Conservation (phyloP, 805 yeast species). For the Candida peoriensis region DNA sequence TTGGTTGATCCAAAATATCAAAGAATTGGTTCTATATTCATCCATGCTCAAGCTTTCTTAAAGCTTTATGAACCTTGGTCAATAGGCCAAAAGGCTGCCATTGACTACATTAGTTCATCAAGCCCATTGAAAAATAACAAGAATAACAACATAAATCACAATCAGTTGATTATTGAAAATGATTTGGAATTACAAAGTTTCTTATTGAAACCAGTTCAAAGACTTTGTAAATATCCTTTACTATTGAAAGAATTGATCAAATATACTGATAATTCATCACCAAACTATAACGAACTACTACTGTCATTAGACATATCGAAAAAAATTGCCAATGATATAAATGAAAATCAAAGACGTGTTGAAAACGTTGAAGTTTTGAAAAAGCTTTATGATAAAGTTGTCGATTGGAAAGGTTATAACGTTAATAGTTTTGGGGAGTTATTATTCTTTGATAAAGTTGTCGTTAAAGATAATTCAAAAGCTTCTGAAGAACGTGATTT, state of each 20-base stretch:
- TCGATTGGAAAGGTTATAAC: conserved; percentile 90
- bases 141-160: too few relatives aligned
- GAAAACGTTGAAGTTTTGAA: conserved; percentile 74
- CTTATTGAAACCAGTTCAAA: conserved; percentile 89
- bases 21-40: conserved; percentile 83
- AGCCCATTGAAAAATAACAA: conserved; percentile 41
- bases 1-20: conserved; percentile 69
- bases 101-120: conserved; percentile 67
- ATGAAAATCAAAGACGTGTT: conserved; percentile 89
- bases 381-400: conserved; percentile 67
- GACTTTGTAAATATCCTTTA: conserved; percentile 92
- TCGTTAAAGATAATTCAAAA: conserved; percentile 51
- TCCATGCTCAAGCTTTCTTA: conserved; percentile 82
- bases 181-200: conserved; percentile 86
- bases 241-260: conserved; percentile 72
- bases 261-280: conserved; percentile 46
- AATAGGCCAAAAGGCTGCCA: conserved; percentile 80
- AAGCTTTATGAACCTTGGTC: conserved; percentile 93
- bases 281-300: conserved; percentile 60
- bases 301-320: conserved; percentile 70
- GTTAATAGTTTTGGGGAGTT: conserved; percentile 80
- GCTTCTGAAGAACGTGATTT: conserved; percentile 74
- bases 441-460: conserved; percentile 65
- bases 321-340: conserved; percentile 80
- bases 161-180: conserved; percentile 65